Evolutionary conservation across 352 stramenopile species (phyloP).

Genomic region (Lagenidium sp.): DNA sequence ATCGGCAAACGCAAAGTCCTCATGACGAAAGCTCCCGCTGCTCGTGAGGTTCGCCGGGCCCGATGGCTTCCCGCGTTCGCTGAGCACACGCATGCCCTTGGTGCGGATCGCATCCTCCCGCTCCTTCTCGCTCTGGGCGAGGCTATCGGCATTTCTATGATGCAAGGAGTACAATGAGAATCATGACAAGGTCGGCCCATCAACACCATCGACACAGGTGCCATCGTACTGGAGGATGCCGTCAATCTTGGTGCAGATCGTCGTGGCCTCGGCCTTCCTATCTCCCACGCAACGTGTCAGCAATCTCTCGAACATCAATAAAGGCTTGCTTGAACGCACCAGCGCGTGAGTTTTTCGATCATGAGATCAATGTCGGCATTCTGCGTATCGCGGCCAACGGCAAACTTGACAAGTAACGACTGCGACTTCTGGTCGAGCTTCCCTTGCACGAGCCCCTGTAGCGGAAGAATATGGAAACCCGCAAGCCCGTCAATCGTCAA

Average conservation of each 20-base stretch:
- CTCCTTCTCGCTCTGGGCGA: slow-evolving; percentile 36
- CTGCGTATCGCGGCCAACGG: slow-evolving; percentile 81
- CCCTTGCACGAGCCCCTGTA: slow-evolving; percentile 79
- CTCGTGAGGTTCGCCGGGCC: slow-evolving; percentile 9
- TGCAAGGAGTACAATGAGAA: no score
- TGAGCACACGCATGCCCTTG: slow-evolving; percentile 42
- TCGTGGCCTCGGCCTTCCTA: slow-evolving; percentile 49
- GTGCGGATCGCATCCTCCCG: slow-evolving; percentile 38
- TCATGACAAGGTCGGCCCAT: background rate
- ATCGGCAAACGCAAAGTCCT: slow-evolving; percentile 39
- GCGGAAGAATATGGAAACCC: no score
- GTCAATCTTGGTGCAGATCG: slow-evolving; percentile 58
- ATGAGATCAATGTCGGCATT: slow-evolving; percentile 81
- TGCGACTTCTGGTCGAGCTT: slow-evolving; percentile 87
- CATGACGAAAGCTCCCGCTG: slow-evolving; percentile 18
- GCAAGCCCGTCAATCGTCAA: no score
- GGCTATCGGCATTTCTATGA: slow-evolving; percentile 36
- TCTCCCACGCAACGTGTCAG: background rate
- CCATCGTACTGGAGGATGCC: slow-evolving; percentile 45
- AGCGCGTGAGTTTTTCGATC: slow-evolving; percentile 82
- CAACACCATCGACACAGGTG: background rate
- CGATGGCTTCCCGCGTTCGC: slow-evolving; percentile 30
- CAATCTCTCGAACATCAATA: background rate
- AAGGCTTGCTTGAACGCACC: slow-evolving; percentile 16
- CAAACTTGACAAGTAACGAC: slow-evolving; percentile 80